These are phyloP conservation scores for Ophiostoma ips DNA, from an alignment of 2,329 filamentous ascomycete genomes.

Conservation along the genomic window DNA sequence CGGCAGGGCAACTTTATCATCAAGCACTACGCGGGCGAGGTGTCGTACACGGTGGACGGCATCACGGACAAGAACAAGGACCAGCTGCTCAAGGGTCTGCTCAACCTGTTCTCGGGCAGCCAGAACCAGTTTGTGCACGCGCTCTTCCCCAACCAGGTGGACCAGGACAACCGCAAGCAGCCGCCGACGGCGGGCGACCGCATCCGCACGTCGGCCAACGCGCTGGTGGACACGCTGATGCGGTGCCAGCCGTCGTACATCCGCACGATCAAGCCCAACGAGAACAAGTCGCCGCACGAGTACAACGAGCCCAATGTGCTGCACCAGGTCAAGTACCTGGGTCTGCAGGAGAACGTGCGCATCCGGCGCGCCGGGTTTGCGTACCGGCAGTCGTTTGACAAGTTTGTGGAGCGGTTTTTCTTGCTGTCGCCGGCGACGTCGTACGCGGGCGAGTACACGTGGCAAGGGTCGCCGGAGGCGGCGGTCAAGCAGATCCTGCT, in stretches of 20 bases:
- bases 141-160: slow-evolving; percentile 82
- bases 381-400: slow-evolving; percentile 93
- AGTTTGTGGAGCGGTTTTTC: slow-evolving; percentile 96
- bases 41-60: slow-evolving; percentile 83
- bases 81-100: slow-evolving; percentile 81
- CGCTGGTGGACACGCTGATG: slow-evolving; percentile 88
- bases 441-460: slow-evolving; percentile 94
- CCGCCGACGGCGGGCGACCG: slow-evolving; percentile 93
- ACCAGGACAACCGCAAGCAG: slow-evolving; percentile 88
- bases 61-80: slow-evolving; percentile 99
- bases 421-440: slow-evolving; percentile 86
- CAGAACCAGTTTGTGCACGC: slow-evolving; percentile 75
- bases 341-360: slow-evolving; percentile 97
- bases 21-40: slow-evolving; percentile 97
- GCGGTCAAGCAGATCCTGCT: slow-evolving; percentile 88
- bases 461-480: slow-evolving; percentile 76
- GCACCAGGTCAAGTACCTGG: slow-evolving; percentile 97
- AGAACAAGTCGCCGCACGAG: slow-evolving; percentile 91
- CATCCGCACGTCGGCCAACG: slow-evolving; percentile 89
- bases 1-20: slow-evolving; percentile 95
- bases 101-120: slow-evolving; percentile 74
- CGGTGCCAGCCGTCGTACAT: slow-evolving; percentile 97
- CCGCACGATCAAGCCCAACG: slow-evolving; percentile 97
- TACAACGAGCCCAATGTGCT: slow-evolving; percentile 87
- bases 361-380: slow-evolving; percentile 94